Evolutionary conservation across 2,329 filamentous ascomycete genomes (phyloP).

Genomic region (Monosporascus sp.): DNA sequence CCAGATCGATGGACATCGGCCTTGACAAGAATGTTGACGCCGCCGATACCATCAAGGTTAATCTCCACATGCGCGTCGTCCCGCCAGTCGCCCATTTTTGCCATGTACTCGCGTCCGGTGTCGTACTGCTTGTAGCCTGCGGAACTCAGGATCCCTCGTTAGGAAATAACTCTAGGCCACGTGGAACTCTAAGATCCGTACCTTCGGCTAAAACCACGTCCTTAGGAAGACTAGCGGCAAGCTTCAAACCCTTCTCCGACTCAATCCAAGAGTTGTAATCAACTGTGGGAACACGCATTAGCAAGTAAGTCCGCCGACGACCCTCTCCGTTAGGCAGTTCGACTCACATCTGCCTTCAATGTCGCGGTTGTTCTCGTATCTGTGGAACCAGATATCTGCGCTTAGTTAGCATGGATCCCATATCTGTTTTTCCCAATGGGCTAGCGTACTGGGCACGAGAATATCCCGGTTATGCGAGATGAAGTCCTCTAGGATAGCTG

Average conservation of each 20-base stretch:
- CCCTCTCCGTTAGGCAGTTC: no score
- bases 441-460: conserved; percentile 79
- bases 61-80: conserved; percentile 90
- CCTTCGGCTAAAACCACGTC: conserved; percentile 86
- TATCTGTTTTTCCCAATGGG: neutral
- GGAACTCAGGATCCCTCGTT: conserved; percentile 1
- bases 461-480: conserved; percentile 90
- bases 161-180: conserved; percentile 5
- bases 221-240: conserved; percentile 69
- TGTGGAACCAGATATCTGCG: conserved; percentile 93
- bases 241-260: conserved; percentile 73
- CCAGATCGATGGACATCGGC: conserved; percentile 94
- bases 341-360: conserved; percentile 89
- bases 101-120: conserved; percentile 87
- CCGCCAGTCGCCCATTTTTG: conserved; percentile 84
- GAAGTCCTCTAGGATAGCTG: conserved; percentile 87
- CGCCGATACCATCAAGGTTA: conserved; percentile 89
- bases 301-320: neutral
- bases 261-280: conserved; percentile 99
- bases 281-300: conserved; percentile 46
- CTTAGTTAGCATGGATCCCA: conserved; percentile 5
- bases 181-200: conserved; percentile 29
- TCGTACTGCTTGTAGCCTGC: conserved; percentile 87
- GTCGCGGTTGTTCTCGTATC: conserved; percentile 73
- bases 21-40: conserved; percentile 96